Base-by-base conservation (phyloP, 108 stramenopile genomes). In the Cyclostephanos tholiformis region DNA sequence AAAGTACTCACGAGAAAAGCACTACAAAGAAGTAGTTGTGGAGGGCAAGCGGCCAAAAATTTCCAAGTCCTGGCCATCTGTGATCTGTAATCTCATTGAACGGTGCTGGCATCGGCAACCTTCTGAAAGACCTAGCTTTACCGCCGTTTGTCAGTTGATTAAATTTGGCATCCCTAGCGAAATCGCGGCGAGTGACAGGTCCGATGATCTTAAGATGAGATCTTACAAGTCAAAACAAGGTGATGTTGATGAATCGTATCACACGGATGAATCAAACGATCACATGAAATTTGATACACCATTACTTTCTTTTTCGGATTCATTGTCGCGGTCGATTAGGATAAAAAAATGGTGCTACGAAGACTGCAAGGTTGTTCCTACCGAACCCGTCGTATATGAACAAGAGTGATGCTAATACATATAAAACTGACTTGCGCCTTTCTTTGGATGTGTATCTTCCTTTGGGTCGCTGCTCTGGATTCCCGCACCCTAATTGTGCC, bases 21-120 rank as follows among this genome's bases (percentile, higher is more conserved):
- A 79, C 50, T 73, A 49, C 32, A 67, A 74, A 43, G 66, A 74
- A 29, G 72, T 79, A 17, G 29, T 79, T 14, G 72, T 73, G 7
- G 72, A 79, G 36, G 77, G 77, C 14, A 79, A 68, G 30, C 77
- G 77, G 13, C 77, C 77, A 3, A 79, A 68, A 32, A 27, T 79
- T 22, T 44, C 48, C 16, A 67, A 43, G 48, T 74, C 77, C 0
- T 79, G 77, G 77, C 72, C 77, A 13, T 79, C 65, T 39, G 77
- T 60, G 5, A 49, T 67, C 13, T 53, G 46, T 12, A 74, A 79
- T 62, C 65, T 79, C 14, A 35, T 79, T 39, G 65, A 79, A 62
- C 73, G 79, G 29, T 74, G 61, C 41, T 80, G 73, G 79, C 49
- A 56, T 13, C 26, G 67, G 20, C 41, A 63, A 12, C 67, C 74